These are phyloP conservation scores for Pyrus pyrifolia DNA, from an alignment of 306 rosid genomes.

Conservation along the genomic window DNA sequence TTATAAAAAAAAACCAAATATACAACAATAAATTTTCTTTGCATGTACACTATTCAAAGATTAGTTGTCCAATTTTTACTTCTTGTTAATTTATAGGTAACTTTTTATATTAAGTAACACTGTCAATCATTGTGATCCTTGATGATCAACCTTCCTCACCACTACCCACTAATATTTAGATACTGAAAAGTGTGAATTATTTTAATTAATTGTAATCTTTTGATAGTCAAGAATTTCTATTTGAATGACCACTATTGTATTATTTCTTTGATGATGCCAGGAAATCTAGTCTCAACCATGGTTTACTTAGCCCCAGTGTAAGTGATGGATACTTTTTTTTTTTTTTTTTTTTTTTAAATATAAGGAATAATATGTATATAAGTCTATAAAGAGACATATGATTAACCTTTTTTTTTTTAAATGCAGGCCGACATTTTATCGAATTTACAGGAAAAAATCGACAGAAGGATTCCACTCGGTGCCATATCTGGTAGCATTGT, in stretches of 20 bases:
- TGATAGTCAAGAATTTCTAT: background rate
- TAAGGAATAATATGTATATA: background rate
- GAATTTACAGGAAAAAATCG: conserved; percentile 67
- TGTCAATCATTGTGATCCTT: too few relatives aligned
- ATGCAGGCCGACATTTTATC: conserved; percentile 66
- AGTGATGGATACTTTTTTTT: conserved; percentile 9
- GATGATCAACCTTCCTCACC: conserved; percentile 11
- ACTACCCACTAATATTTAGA: background rate
- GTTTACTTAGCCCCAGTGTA: conserved; percentile 90
- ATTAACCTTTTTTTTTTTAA: too few relatives aligned
- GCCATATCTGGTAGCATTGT: conserved; percentile 73
- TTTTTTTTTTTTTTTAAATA: background rate
- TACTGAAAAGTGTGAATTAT: background rate
- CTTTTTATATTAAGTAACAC: background rate
- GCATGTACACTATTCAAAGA: background rate
- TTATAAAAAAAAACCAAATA: background rate
- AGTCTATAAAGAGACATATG: background rate
- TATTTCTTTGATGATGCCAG: conserved; percentile 31
- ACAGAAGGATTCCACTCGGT: conserved; percentile 74
- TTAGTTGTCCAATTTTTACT: background rate
- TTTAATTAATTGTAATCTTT: background rate
- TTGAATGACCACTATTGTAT: background rate
- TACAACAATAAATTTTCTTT: background rate
- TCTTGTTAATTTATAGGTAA: background rate
- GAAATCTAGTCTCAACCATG: conserved; percentile 71